Evolutionary conservation across 2,329 filamentous ascomycete species (phyloP).

Genomic region (Sporothrix euskadiensis): DNA sequence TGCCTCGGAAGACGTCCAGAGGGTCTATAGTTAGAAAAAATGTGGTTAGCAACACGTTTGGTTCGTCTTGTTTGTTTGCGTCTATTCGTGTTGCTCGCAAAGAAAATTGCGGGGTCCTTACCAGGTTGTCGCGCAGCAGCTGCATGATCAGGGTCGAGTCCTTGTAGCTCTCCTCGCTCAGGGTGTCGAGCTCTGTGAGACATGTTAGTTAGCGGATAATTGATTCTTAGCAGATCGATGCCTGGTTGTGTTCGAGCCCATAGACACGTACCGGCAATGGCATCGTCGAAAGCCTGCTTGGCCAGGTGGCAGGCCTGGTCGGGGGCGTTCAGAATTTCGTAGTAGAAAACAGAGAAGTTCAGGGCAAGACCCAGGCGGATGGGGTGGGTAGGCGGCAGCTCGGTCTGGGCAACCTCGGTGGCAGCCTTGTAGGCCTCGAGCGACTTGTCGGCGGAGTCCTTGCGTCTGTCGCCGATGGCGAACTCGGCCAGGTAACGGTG

Average conservation of each 20-base stretch:
- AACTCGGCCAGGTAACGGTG: constrained; percentile 99
- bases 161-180: constrained; percentile 97
- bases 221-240: background rate
- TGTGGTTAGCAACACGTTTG: background rate
- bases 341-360: constrained; percentile 52
- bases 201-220: background rate
- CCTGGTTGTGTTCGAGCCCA: background rate
- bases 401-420: constrained; percentile 85
- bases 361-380: constrained; percentile 89
- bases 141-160: constrained; percentile 99
- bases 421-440: constrained; percentile 99
- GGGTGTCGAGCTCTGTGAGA: constrained; percentile 77
- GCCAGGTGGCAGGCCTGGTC: constrained; percentile 98
- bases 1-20: constrained; percentile 94
- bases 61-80: background rate
- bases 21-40: constrained; percentile 52
- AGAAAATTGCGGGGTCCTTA: background rate
- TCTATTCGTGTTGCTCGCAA: background rate
- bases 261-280: constrained; percentile 68
- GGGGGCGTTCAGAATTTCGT: constrained; percentile 97
- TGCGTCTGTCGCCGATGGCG: constrained; percentile 89
- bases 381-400: constrained; percentile 87
- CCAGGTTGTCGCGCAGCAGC: constrained; percentile 92
- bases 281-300: constrained; percentile 95
- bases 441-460: constrained; percentile 88